These are phyloP conservation scores for Diospyros kaki DNA, from an alignment of 148 eudicot species.

Conservation along the genomic window DNA sequence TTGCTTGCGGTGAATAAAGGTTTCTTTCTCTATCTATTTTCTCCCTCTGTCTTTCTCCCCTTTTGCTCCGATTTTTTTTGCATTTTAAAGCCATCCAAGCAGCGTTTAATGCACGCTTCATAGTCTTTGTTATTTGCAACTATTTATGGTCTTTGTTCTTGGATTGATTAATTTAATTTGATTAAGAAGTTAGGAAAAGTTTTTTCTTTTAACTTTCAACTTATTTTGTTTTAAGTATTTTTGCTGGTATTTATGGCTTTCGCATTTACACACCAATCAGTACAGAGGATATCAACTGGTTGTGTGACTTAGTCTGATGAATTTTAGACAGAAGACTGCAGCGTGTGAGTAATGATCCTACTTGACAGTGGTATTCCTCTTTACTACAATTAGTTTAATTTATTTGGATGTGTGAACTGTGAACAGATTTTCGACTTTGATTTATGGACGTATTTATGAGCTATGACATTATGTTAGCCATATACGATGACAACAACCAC, in stretches of 20 bases:
- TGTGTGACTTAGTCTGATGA: neutral
- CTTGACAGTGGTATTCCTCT: neutral
- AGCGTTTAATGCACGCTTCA: neutral
- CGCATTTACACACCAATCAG: neutral
- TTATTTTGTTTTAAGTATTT: neutral
- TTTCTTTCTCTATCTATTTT: constrained; percentile 20
- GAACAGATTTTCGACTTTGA: neutral
- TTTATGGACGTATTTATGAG: neutral
- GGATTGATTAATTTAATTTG: neutral
- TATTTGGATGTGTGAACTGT: neutral
- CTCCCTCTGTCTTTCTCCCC: neutral
- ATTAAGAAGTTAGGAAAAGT: neutral
- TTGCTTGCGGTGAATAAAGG: constrained; percentile 61
- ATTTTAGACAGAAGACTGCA: neutral
- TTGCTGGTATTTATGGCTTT: neutral
- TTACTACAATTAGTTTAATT: neutral
- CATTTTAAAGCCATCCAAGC: neutral
- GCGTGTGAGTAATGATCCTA: neutral
- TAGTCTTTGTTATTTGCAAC: no score
- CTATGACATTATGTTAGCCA: neutral
- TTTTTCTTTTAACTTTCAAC: neutral
- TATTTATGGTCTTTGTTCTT: neutral
- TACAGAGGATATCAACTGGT: neutral
- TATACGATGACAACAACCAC: no score
- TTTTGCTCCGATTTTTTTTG: neutral